Evolutionary conservation across 371 early-diverging fungal genomes (phyloP).

Genomic region (Syncephalastrum contaminatum): DNA sequence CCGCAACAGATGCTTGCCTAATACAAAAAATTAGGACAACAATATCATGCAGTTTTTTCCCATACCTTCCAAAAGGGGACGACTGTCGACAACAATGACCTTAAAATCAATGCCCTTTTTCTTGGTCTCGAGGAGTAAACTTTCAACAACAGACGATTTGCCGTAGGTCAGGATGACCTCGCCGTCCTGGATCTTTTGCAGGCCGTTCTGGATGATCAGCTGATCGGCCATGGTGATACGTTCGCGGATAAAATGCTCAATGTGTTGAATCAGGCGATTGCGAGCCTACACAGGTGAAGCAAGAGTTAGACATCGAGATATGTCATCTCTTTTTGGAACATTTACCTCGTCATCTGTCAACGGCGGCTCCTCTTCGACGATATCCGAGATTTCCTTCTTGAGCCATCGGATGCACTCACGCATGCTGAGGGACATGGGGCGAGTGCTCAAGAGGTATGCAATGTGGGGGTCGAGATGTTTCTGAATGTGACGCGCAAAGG

Average conservation of each 20-base stretch:
- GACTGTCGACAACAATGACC: slow-evolving; percentile 92
- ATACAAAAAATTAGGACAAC: too few relatives aligned
- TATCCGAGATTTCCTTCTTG: slow-evolving; percentile 80
- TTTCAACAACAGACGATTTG: slow-evolving; percentile 82
- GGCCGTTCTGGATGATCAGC: slow-evolving; percentile 74
- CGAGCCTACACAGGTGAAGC: slow-evolving; percentile 25
- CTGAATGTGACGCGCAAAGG: slow-evolving; percentile 83
- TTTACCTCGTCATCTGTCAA: slow-evolving; percentile 83
- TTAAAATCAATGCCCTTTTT: slow-evolving; percentile 76
- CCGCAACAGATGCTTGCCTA: slow-evolving; percentile 69
- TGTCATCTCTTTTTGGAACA: neutral
- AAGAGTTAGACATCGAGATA: too few relatives aligned
- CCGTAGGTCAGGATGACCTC: slow-evolving; percentile 94
- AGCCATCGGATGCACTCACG: slow-evolving; percentile 91
- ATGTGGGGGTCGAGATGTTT: slow-evolving; percentile 87
- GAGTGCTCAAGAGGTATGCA: slow-evolving; percentile 77
- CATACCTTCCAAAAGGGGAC: slow-evolving; percentile 87
- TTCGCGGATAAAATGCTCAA: slow-evolving; percentile 89
- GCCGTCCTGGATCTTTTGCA: slow-evolving; percentile 90
- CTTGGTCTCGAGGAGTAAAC: slow-evolving; percentile 78
- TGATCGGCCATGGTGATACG: slow-evolving; percentile 85
- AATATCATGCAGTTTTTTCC: too few relatives aligned
- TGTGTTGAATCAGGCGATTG: slow-evolving; percentile 63
- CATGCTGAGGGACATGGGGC: slow-evolving; percentile 93
- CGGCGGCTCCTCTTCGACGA: slow-evolving; percentile 54